A percentile compares a stretch with the other conserved stretches of the same genome.
These are phyloP conservation scores for Neofusicoccum parvum DNA, from an alignment of 2,329 filamentous ascomycete species.

Conservation along the genomic window DNA sequence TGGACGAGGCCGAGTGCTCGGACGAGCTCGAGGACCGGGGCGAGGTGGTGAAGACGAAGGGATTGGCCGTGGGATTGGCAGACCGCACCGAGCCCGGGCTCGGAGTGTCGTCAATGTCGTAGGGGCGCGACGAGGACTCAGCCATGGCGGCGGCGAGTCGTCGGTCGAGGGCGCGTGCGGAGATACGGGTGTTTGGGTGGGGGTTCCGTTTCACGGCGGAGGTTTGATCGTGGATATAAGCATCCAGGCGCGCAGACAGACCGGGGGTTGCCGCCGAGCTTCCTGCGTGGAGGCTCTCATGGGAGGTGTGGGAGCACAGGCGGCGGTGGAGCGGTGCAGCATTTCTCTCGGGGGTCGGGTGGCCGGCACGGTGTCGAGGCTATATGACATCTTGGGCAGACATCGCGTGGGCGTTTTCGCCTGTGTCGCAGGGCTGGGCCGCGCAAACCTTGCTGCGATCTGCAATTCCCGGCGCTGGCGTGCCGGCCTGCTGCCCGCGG, in stretches of 20 bases:
- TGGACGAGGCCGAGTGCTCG: background rate
- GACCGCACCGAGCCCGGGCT: background rate
- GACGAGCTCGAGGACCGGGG: background rate
- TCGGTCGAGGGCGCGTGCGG: background rate
- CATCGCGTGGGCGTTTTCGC: conserved; percentile 6
- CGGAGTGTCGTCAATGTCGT: background rate
- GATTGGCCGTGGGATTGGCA: background rate
- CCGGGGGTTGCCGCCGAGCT: background rate
- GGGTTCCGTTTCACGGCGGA: background rate
- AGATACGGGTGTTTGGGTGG: background rate
- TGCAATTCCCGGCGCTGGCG: background rate
- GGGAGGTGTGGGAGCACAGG: background rate
- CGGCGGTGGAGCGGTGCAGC: background rate
- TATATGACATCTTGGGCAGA: conserved; percentile 1
- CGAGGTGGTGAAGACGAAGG: conserved; percentile 2
- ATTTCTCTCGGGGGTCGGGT: background rate
- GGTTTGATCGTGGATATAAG: background rate
- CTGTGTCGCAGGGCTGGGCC: background rate
- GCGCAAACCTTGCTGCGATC: background rate
- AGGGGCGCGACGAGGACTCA: background rate
- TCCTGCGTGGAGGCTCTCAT: background rate
- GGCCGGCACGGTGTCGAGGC: background rate
- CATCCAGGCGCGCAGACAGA: background rate
- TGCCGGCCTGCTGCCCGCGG: background rate
- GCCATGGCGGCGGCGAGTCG: background rate